These are phyloP conservation scores for Turritis glabra DNA, from an alignment of 345 rosid species.

Conservation along the genomic window DNA sequence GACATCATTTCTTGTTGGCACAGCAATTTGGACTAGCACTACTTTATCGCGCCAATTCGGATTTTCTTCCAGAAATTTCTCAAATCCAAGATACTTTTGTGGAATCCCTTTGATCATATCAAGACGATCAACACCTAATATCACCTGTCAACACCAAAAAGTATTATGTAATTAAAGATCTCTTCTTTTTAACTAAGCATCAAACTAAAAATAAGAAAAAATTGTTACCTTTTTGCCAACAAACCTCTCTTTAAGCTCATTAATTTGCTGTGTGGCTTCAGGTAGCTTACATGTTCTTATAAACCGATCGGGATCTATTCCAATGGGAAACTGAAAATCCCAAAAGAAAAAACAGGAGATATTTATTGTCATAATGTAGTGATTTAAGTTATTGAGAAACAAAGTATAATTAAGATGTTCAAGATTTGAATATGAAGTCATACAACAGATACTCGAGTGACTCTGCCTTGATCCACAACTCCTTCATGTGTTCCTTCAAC, in stretches of 20 bases:
- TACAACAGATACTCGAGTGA: conserved; percentile 94
- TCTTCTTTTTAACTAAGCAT: background rate
- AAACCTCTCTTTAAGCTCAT: conserved; percentile 73
- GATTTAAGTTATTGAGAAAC: background rate
- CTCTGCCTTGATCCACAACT: conserved; percentile 83
- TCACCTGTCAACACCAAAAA: conserved; percentile 6
- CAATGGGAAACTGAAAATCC: conserved; percentile 80
- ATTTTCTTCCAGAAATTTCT: conserved; percentile 91
- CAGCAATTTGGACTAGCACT: conserved; percentile 93
- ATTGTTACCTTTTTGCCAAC: conserved; percentile 70
- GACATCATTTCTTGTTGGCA: conserved; percentile 94
- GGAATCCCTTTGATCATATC: conserved; percentile 97
- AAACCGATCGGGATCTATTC: conserved; percentile 86
- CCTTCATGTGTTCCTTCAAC: conserved; percentile 95
- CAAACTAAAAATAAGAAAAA: background rate
- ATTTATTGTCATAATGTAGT: background rate
- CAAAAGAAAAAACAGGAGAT: background rate
- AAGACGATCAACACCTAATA: conserved; percentile 94
- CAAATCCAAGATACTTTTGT: conserved; percentile 88
- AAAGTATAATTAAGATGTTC: background rate
- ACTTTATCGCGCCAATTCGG: conserved; percentile 77
- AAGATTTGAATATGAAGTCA: conserved; percentile 15
- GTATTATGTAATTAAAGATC: background rate
- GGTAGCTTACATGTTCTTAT: conserved; percentile 59
- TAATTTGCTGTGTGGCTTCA: conserved; percentile 63